phyloP scores from a whole-genome alignment of 2,329 filamentous ascomycete species.

The Cryphonectria radicalis region DNA sequence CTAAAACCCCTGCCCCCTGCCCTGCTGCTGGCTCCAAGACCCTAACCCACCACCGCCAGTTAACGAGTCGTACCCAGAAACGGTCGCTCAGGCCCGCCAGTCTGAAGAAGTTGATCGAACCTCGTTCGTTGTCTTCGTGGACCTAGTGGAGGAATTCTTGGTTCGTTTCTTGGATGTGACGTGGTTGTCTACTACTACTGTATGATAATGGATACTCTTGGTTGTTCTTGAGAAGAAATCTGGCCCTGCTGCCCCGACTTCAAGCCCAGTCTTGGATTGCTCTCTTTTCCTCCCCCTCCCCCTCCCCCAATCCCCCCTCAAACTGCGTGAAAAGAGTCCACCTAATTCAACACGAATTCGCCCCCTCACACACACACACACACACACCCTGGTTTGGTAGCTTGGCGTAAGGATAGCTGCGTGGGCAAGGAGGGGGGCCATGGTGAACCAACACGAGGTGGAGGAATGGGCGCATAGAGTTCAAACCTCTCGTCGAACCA shows the following conservation, averaged over 20 bases:
- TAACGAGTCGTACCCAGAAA: background rate
- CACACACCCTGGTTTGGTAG: background rate
- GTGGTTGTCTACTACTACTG: background rate
- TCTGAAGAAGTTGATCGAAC: background rate
- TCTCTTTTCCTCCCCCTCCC: background rate
- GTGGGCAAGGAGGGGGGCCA: background rate
- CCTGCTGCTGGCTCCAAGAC: background rate
- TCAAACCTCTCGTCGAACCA: slow-evolving; percentile 19
- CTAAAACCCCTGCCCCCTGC: background rate
- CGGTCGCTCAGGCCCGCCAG: background rate
- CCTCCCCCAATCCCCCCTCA: background rate
- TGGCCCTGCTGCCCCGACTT: background rate
- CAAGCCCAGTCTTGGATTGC: background rate
- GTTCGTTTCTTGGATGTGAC: background rate
- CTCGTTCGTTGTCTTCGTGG: background rate
- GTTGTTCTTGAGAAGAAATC: background rate
- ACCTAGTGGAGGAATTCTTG: background rate
- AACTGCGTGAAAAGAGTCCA: background rate
- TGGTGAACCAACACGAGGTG: slow-evolving; percentile 3
- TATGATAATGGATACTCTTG: background rate
- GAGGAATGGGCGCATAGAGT: background rate
- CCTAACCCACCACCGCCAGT: background rate
- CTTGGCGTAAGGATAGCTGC: background rate
- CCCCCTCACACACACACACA: background rate
- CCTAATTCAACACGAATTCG: background rate